Evolutionary conservation across 73 alveolate species (phyloP).

Genomic region (Tetrahymena thermophila): DNA sequence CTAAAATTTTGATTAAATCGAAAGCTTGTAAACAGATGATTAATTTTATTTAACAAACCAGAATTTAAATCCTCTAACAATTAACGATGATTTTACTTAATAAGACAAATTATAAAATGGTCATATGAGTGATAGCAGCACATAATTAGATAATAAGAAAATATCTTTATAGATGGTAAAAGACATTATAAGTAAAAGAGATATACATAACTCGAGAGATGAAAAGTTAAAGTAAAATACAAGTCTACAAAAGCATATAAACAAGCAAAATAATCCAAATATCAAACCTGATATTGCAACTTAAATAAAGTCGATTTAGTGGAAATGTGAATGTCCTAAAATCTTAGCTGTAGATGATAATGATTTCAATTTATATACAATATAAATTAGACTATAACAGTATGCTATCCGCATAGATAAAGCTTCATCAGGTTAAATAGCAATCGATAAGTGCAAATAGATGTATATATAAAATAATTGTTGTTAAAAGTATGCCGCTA

Average conservation of each 20-base stretch:
- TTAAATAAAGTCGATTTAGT: not conserved
- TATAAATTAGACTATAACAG: not conserved
- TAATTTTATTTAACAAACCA: no score
- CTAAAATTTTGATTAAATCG: not conserved
- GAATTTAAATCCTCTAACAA: not conserved
- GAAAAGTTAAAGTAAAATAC: no score
- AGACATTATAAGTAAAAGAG: no score
- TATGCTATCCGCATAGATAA: not conserved
- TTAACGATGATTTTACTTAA: not conserved
- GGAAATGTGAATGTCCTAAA: not conserved
- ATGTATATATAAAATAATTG: not conserved
- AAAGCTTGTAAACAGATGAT: not conserved
- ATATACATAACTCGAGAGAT: no score
- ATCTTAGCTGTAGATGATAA: not conserved
- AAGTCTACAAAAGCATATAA: not conserved
- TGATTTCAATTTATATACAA: not conserved
- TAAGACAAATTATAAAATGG: not conserved
- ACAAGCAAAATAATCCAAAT: not conserved
- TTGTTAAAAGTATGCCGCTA: not conserved
- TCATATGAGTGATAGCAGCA: not conserved
- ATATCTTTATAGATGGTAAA: not conserved
- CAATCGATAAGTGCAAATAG: not conserved
- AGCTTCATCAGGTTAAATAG: slow-evolving; percentile 21
- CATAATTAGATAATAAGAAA: not conserved
- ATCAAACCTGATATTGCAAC: not conserved